phyloP scores from a whole-genome alignment of 352 stramenopile species.

The Pythium aristosporum region DNA sequence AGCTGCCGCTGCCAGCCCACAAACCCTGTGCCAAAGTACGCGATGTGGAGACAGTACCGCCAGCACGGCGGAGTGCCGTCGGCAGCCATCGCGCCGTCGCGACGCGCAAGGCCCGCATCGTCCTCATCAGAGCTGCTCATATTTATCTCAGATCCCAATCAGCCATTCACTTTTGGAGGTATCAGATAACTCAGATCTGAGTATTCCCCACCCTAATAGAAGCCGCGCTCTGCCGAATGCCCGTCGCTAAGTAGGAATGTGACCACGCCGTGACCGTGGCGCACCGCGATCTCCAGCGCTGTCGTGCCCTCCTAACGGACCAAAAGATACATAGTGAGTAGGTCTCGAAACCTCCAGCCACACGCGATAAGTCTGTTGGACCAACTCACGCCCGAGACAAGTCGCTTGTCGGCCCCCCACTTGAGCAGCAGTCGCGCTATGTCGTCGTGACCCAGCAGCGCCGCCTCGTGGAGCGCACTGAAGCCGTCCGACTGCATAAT shows the following conservation, averaged over 20 bases:
- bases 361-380: too few relatives aligned
- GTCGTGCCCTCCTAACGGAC: slow-evolving; percentile 54
- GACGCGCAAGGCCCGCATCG: background rate
- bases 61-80: background rate
- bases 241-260: slow-evolving; percentile 59
- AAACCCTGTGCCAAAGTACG: slow-evolving; percentile 74
- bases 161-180: slow-evolving; percentile 1
- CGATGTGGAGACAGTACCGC: slow-evolving; percentile 72
- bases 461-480: slow-evolving; percentile 64
- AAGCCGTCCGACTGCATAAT: slow-evolving; percentile 56
- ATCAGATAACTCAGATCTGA: slow-evolving; percentile 24
- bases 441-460: slow-evolving; percentile 60
- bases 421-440: slow-evolving; percentile 57
- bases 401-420: slow-evolving; percentile 51
- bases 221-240: slow-evolving; percentile 48
- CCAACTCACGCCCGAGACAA: slow-evolving; percentile 44
- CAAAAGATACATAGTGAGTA: background rate
- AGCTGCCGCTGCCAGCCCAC: slow-evolving; percentile 81
- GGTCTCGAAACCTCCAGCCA: background rate
- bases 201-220: slow-evolving; percentile 40
- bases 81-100: background rate
- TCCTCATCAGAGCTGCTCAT: slow-evolving; percentile 24
- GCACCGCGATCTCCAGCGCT: slow-evolving; percentile 60
- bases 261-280: slow-evolving; percentile 61
- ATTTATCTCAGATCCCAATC: background rate